Conservation (phyloP, 2,329 filamentous ascomycete genomes). For the Venturia carpophila region DNA sequence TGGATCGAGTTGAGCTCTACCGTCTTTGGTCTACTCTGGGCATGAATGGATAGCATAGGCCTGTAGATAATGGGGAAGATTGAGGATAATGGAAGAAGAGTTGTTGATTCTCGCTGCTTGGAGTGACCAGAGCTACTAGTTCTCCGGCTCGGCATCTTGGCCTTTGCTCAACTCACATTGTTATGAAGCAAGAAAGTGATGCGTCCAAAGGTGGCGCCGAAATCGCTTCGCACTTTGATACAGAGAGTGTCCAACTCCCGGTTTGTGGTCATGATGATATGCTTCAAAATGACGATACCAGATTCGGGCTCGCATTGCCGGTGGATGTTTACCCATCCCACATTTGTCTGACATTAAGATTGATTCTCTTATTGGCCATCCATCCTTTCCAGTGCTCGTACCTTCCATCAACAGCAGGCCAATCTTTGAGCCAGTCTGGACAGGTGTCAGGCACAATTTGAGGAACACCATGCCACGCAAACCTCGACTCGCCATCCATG, state of each 20-base stretch:
- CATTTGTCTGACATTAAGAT: conserved; percentile 91
- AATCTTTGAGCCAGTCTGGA: conserved; percentile 63
- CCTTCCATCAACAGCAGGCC: conserved; percentile 53
- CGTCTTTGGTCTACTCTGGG: neutral
- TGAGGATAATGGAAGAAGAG: no score
- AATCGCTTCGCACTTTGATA: neutral
- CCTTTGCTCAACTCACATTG: no score
- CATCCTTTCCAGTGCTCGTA: conserved; percentile 72
- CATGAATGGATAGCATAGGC: neutral
- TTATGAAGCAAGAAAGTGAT: no score
- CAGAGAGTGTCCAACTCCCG: neutral
- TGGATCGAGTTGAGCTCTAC: neutral
- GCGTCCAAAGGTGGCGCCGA: neutral
- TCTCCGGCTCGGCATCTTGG: no score
- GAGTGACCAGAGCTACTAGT: no score
- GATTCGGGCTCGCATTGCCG: neutral
- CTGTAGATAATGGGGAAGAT: neutral
- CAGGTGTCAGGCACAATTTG: conserved; percentile 76
- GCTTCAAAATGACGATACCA: neutral
- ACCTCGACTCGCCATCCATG: conserved; percentile 74
- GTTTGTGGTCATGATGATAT: neutral
- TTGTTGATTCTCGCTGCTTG: no score
- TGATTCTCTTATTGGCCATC: conserved; percentile 83
- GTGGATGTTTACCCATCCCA: conserved; percentile 37
- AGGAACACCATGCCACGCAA: conserved; percentile 93